phyloP scores from a whole-genome alignment of 352 stramenopile species.

The Globisporangium acanthophoron region DNA sequence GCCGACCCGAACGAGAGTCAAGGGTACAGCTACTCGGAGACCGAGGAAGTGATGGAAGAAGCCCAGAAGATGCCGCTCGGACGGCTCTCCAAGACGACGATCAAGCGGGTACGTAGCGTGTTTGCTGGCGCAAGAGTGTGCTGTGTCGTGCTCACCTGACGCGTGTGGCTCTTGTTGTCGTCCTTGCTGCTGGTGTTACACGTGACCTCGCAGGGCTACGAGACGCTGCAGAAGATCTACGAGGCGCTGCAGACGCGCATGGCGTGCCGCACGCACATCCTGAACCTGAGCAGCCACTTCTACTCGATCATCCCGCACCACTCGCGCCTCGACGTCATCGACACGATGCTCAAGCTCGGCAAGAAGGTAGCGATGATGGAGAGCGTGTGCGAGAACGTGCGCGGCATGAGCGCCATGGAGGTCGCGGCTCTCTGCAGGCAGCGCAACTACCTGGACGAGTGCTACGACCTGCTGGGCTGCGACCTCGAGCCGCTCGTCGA shows the following conservation, averaged over 20 bases:
- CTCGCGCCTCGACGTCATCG: conserved; percentile 41
- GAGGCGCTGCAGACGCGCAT: conserved; percentile 39
- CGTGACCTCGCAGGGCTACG: conserved; percentile 33
- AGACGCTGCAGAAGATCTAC: conserved; percentile 56
- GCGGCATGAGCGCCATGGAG: conserved; percentile 29
- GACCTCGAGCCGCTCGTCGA: conserved; percentile 36
- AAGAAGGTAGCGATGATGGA: conserved; percentile 57
- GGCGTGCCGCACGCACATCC: conserved; percentile 28
- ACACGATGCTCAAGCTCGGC: conserved; percentile 63
- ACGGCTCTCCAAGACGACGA: conserved; percentile 48
- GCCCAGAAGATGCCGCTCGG: conserved; percentile 47
- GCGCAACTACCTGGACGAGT: conserved; percentile 61
- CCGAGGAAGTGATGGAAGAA: conserved; percentile 32
- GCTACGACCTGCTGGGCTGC: conserved; percentile 49
- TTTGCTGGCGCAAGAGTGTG: neutral
- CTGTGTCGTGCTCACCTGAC: neutral
- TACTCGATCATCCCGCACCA: conserved; percentile 65
- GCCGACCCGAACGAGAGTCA: conserved; percentile 27
- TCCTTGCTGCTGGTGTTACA: conserved; percentile 1
- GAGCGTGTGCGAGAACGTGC: conserved; percentile 38
- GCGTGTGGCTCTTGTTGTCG: neutral
- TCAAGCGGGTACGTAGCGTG: conserved; percentile 36
- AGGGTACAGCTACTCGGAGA: conserved; percentile 28
- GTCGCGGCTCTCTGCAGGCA: conserved; percentile 31
- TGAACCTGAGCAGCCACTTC: conserved; percentile 55